These are phyloP conservation scores for Drosera spatulata DNA, from an alignment of 179 eudicot genomes.

Conservation along the genomic window DNA sequence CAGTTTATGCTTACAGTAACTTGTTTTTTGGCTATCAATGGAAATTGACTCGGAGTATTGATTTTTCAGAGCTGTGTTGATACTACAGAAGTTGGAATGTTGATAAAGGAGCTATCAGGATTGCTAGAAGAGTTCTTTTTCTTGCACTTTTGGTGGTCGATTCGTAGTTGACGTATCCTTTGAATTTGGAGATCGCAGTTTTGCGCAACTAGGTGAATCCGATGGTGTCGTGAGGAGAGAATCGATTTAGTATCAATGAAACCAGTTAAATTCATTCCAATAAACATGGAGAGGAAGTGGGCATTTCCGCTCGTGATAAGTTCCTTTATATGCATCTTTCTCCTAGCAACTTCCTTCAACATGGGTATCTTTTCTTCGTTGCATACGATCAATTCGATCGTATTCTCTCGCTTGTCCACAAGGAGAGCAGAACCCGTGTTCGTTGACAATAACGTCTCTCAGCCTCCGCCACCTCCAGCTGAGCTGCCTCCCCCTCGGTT, in stretches of 20 bases:
- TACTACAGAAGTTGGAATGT: too few species aligned
- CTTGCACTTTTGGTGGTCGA: too few species aligned
- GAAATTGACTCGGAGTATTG: too few species aligned
- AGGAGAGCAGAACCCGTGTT: slow-evolving; percentile 18
- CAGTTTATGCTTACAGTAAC: too few species aligned
- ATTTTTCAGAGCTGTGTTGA: too few species aligned
- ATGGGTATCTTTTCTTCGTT: slow-evolving; percentile 58
- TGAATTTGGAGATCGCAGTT: too few species aligned
- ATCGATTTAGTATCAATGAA: slow-evolving; percentile 13
- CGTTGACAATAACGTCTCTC: slow-evolving; percentile 30
- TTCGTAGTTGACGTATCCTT: too few species aligned
- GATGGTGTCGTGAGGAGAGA: neutral
- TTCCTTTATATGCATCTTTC: slow-evolving; percentile 47
- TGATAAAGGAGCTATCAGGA: too few species aligned
- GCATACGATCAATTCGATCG: slow-evolving; percentile 37
- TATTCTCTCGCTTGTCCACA: slow-evolving; percentile 26
- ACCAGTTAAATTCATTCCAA: slow-evolving; percentile 16
- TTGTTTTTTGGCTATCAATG: too few species aligned
- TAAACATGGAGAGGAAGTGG: slow-evolving; percentile 71
- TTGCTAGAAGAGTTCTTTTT: too few species aligned
- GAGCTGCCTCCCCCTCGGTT: slow-evolving; percentile 40
- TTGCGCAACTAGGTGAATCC: too few species aligned
- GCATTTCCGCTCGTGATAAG: slow-evolving; percentile 58
- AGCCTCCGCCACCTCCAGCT: slow-evolving; percentile 23
- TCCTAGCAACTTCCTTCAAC: slow-evolving; percentile 65